Evolutionary conservation across 495 filamentous ascomycete species (phyloP), one percentile per base, ranked within the genome.

Genomic region (Bacidia gigantensis): DNA sequence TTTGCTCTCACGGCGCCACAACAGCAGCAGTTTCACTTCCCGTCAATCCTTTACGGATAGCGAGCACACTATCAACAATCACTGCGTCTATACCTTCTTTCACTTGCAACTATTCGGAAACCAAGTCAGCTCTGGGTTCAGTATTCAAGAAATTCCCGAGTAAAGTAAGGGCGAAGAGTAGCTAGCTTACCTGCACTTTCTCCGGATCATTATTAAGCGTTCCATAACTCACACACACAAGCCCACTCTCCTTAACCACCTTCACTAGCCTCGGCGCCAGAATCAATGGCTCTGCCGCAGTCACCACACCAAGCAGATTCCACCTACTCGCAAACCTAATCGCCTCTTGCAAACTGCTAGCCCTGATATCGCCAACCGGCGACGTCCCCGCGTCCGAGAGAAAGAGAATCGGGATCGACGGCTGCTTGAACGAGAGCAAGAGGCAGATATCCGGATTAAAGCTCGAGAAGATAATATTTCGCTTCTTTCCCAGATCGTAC

Each of bases 381-480:
- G 64, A 72, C 21, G 77, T 80, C 0, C 89, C 89, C 1, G 86
- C 86, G 58, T 97, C 93, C 0, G 85, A 93, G 25, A 99, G 72
- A 72, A 97, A 99, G 41, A 99, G 70, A 52, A 99, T 84, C 0
- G 93, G 93, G 46, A 95, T 93, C 18, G 82, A 90, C 1, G 92
- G 90, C 68, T 87, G 93, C 72, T 99, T 99, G 74, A 95, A 90
- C 52, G 84, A 89, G 40, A 97, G 70, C 55, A 95, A 73, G 20
- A 99, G 73, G 60, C 93, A 99, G 35, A 97, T 86, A 53, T 97
- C 93, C 3, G 93, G 93, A 66, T 95, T 92, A 72, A 99, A 99
- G 58, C 81, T 87, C 52, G 84, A 89, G 71, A 99, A 99, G 54
- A 97, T 85, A 65, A 97, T 81, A 63, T 94, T 85, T 2, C 93